phyloP scores from a whole-genome alignment of 2,329 filamentous ascomycete genomes.

The Colletotrichum sp. region DNA sequence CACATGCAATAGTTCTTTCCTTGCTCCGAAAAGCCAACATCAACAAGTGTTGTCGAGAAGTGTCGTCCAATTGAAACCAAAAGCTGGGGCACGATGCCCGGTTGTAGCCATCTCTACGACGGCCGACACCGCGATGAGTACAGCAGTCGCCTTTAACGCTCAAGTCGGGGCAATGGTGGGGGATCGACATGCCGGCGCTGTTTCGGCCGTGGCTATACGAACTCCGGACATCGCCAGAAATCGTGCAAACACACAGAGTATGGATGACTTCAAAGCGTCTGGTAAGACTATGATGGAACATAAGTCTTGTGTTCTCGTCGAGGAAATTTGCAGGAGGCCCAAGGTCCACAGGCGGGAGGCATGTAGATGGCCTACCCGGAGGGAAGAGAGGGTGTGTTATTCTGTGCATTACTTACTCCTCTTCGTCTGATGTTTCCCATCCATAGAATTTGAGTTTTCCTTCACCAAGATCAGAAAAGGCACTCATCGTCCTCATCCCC shows the following conservation, averaged over 20 bases:
- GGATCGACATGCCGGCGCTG: too few species aligned
- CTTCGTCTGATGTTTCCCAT: background rate
- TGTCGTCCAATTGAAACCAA: too few species aligned
- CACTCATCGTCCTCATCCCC: background rate
- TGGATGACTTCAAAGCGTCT: background rate
- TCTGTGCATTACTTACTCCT: background rate
- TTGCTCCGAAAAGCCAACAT: too few species aligned
- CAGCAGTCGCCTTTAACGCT: too few species aligned
- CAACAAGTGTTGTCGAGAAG: too few species aligned
- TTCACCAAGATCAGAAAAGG: background rate
- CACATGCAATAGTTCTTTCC: too few species aligned
- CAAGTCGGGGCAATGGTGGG: background rate
- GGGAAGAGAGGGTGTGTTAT: background rate
- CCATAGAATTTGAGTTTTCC: background rate
- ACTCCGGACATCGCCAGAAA: background rate
- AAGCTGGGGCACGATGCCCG: too few species aligned
- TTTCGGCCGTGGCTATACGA: background rate
- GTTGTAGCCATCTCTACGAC: too few species aligned
- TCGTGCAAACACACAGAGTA: background rate
- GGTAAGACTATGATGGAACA: background rate
- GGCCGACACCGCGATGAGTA: too few species aligned
- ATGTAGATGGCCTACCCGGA: background rate
- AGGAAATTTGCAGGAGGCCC: background rate
- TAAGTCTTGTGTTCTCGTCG: background rate
- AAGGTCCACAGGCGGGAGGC: background rate